Evolutionary conservation across 129 eudicot species (phyloP).

Genomic region (Saussurea involucrata): DNA sequence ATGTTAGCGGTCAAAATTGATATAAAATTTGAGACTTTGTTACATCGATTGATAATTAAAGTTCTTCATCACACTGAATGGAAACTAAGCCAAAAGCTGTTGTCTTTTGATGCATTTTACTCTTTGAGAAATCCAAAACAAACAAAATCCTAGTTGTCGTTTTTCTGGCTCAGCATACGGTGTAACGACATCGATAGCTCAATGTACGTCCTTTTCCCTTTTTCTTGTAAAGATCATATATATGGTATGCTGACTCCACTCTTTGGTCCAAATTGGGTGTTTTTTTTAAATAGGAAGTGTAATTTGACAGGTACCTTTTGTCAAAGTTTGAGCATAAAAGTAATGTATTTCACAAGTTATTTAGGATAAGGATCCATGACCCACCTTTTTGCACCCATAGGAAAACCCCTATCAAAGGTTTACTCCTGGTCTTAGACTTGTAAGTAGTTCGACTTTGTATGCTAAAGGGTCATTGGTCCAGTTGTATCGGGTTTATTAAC

Average conservation of each 20-base stretch:
- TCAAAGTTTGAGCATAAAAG: slow-evolving; percentile 4
- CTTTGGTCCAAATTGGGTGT: slow-evolving; percentile 23
- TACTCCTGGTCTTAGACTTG: background rate
- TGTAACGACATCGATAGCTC: slow-evolving; percentile 21
- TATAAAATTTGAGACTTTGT: background rate
- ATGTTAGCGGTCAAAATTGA: background rate
- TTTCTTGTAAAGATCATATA: slow-evolving; percentile 20
- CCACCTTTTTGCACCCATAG: slow-evolving; percentile 11
- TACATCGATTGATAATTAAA: too few species aligned
- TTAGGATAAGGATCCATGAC: slow-evolving; percentile 17
- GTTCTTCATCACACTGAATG: background rate
- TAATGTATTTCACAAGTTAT: background rate
- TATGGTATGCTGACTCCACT: background rate
- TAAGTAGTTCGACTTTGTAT: background rate
- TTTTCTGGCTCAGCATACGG: slow-evolving; percentile 17
- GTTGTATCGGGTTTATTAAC: background rate
- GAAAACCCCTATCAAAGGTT: slow-evolving; percentile 3
- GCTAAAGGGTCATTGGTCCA: background rate
- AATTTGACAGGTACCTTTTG: slow-evolving; percentile 13
- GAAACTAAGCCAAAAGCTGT: background rate
- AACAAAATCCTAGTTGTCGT: background rate
- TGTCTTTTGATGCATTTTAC: background rate
- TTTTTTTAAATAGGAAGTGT: background rate
- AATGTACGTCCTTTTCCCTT: slow-evolving; percentile 9
- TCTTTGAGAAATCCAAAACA: background rate